A percentile compares a stretch with the other conserved stretches of the same genome.
These are phyloP conservation scores for Ceratocystis cacaofunesta DNA, from an alignment of 2,329 filamentous ascomycete species.

Conservation along the genomic window DNA sequence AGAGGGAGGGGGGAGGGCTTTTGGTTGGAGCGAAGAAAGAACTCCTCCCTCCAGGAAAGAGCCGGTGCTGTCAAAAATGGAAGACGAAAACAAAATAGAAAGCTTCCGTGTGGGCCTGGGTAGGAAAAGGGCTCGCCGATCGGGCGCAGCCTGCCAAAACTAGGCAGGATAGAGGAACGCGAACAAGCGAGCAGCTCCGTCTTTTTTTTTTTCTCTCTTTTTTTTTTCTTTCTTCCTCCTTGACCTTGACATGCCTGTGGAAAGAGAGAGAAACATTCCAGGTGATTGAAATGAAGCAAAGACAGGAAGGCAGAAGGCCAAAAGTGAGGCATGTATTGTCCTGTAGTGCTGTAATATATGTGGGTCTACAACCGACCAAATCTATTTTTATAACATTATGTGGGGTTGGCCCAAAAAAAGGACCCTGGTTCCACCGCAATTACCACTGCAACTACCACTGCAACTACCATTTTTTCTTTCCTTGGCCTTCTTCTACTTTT, in stretches of 20 bases:
- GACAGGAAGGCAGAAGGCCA: background rate
- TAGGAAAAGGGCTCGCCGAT: background rate
- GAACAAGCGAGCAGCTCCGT: background rate
- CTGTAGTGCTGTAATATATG: background rate
- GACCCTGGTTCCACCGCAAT: background rate
- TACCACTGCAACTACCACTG: background rate
- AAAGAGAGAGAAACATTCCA: background rate
- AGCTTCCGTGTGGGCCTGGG: background rate
- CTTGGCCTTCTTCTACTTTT: background rate
- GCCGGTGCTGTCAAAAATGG: background rate
- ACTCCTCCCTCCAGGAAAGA: too few species aligned
- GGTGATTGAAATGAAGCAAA: background rate
- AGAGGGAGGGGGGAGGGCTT: background rate
- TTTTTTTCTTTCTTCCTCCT: too few species aligned
- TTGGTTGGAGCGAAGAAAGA: background rate
- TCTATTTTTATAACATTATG: constrained; percentile 6
- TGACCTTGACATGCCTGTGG: too few species aligned
- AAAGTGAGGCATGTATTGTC: background rate
- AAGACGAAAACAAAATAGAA: background rate
- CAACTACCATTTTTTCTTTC: background rate
- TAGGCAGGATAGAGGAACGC: background rate
- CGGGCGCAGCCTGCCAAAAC: background rate
- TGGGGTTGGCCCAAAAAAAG: background rate
- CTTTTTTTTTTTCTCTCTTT: background rate
- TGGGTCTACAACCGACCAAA: background rate